Percentiles rank a stretch among this genome's conserved stretches.
Evolutionary conservation across 73 alveolate genomes (phyloP).

Genomic region (Paramecium caudatum): DNA sequence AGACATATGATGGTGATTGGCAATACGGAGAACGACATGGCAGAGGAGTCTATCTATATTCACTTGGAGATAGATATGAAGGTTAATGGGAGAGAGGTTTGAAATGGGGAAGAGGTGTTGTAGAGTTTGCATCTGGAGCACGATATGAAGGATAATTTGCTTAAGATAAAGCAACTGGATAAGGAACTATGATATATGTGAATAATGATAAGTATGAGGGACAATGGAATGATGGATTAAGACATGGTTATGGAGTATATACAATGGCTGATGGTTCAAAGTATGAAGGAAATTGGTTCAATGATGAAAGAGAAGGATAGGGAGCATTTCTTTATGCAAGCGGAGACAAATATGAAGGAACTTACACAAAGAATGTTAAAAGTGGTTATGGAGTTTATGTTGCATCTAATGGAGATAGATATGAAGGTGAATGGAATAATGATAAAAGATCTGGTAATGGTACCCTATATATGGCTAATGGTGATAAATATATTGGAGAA

Average conservation of each 20-base stretch:
- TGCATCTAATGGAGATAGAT: slow-evolving; percentile 78
- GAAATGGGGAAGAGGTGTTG: slow-evolving; percentile 66
- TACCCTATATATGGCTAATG: slow-evolving; percentile 54
- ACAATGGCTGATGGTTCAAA: slow-evolving; percentile 62
- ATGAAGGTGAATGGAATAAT: slow-evolving; percentile 75
- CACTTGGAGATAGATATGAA: slow-evolving; percentile 64
- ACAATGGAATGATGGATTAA: slow-evolving; percentile 71
- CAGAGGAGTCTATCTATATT: slow-evolving; percentile 45
- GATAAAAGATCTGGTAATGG: slow-evolving; percentile 75
- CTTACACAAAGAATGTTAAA: slow-evolving; percentile 71
- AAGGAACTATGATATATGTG: slow-evolving; percentile 67
- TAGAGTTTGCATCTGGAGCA: slow-evolving; percentile 73
- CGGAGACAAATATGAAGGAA: slow-evolving; percentile 78
- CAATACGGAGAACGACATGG: slow-evolving; percentile 71
- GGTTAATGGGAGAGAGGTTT: slow-evolving; percentile 74
- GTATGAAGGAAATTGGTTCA: slow-evolving; percentile 77
- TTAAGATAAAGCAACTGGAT: slow-evolving; percentile 62
- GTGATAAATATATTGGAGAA: slow-evolving; percentile 77
- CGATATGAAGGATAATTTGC: slow-evolving; percentile 66
- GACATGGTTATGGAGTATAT: slow-evolving; percentile 75
- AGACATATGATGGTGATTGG: slow-evolving; percentile 78
- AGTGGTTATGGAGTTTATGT: slow-evolving; percentile 83
- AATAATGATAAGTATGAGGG: slow-evolving; percentile 75
- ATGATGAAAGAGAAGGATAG: slow-evolving; percentile 71
- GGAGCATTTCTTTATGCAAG: slow-evolving; percentile 66